Evolutionary conservation across 2,329 filamentous ascomycete species (phyloP).

Genomic region (Fusarium mundagurra): DNA sequence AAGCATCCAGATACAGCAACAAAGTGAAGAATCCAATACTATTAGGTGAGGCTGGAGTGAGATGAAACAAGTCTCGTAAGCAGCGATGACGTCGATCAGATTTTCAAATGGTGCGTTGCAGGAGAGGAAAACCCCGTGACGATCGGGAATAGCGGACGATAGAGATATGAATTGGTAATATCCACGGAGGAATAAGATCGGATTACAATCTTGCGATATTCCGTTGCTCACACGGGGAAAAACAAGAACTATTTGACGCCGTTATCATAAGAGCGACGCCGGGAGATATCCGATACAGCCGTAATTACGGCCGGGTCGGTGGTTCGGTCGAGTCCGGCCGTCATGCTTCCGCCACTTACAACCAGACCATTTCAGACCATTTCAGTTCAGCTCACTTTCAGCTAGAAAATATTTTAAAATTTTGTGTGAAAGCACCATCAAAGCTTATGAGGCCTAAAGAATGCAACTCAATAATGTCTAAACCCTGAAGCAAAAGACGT

Average conservation of each 20-base stretch:
- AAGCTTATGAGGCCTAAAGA: not conserved
- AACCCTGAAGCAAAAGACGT: not conserved
- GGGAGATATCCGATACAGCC: constrained; percentile 35
- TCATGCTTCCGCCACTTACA: constrained; percentile 20
- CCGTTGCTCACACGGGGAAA: not conserved
- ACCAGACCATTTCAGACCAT: not conserved
- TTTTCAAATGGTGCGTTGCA: not conserved
- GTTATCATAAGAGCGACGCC: not conserved
- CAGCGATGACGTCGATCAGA: constrained; percentile 30
- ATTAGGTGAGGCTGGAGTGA: constrained; percentile 20
- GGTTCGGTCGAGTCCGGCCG: constrained; percentile 23
- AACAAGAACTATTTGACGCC: constrained; percentile 1
- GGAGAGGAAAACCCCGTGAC: constrained; percentile 14
- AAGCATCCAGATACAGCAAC: constrained; percentile 23
- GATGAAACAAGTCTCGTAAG: constrained; percentile 21
- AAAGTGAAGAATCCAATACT: not conserved
- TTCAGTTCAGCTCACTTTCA: not conserved
- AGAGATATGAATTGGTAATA: constrained; percentile 21
- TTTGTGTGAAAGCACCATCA: not conserved
- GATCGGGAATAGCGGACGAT: constrained; percentile 11
- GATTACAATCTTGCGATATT: constrained; percentile 15
- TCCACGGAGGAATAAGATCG: constrained; percentile 1
- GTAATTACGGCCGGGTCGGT: constrained; percentile 42
- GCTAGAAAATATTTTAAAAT: not conserved
- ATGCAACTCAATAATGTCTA: not conserved